phyloP scores from a whole-genome alignment of 768 basidiomycete species.

The Piloderma croceum region DNA sequence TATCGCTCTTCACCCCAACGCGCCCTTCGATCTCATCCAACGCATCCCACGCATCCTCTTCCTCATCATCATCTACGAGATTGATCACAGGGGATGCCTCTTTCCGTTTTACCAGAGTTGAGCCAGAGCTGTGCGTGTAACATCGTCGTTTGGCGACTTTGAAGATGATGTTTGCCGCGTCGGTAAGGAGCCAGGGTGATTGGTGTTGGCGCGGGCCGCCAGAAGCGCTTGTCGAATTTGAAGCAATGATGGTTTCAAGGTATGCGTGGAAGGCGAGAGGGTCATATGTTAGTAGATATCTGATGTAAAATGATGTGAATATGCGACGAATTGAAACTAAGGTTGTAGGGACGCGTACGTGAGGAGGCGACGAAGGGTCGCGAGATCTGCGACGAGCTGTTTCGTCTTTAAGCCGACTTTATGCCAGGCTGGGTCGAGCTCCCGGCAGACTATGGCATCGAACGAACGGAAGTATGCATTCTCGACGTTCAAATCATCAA shows the following conservation, averaged over 20 bases:
- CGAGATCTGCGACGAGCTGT: slow-evolving; percentile 84
- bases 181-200: slow-evolving; percentile 87
- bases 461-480: slow-evolving; percentile 94
- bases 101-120: slow-evolving; percentile 18
- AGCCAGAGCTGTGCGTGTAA: slow-evolving; percentile 53
- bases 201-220: slow-evolving; percentile 61
- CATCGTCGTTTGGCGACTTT: slow-evolving; percentile 75
- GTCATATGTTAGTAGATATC: slow-evolving; percentile 87
- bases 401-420: slow-evolving; percentile 91
- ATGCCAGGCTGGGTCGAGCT: slow-evolving; percentile 94
- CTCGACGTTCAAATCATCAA: slow-evolving; percentile 89
- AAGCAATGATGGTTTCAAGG: slow-evolving; percentile 78
- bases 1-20: too few species aligned
- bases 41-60: slow-evolving; percentile 70
- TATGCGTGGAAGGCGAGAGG: slow-evolving; percentile 86
- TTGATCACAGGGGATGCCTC: slow-evolving; percentile 29
- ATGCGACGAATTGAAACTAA: not conserved
- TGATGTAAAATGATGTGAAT: slow-evolving; percentile 25
- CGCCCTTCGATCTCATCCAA: slow-evolving; percentile 57
- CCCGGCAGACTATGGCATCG: slow-evolving; percentile 79
- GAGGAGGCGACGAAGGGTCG: slow-evolving; percentile 76
- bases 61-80: too few species aligned
- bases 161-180: slow-evolving; percentile 86
- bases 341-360: slow-evolving; percentile 43
- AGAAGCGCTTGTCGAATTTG: slow-evolving; percentile 43